phyloP scores from a whole-genome alignment of 805 yeast genomes.

The Wickerhamiella azymoides region DNA sequence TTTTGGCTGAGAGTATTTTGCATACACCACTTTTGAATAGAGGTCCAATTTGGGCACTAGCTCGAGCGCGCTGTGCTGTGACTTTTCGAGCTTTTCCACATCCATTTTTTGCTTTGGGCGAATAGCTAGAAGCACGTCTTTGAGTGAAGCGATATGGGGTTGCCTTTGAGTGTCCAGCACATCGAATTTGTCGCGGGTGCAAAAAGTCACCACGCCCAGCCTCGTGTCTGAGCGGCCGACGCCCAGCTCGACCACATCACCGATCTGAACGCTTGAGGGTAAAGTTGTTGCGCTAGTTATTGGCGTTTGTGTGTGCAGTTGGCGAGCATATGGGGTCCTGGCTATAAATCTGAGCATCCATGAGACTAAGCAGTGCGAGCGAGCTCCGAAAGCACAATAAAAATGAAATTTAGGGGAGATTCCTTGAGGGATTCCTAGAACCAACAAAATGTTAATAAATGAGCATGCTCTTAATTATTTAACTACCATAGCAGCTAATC shows the following conservation, averaged over 20 bases:
- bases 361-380: neutral
- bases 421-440: too few species aligned
- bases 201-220: conserved; percentile 16
- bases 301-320: neutral
- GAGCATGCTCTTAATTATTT: neutral
- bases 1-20: neutral
- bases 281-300: neutral
- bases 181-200: conserved; percentile 12
- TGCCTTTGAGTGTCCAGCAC: conserved; percentile 9
- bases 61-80: neutral
- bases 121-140: conserved; percentile 11
- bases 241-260: conserved; percentile 16
- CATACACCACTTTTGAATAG: neutral
- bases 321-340: too few species aligned
- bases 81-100: neutral
- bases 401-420: too few species aligned
- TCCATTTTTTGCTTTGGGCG: neutral
- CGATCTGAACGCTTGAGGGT: conserved; percentile 10
- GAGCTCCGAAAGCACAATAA: too few species aligned
- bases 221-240: conserved; percentile 3
- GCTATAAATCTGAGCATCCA: neutral
- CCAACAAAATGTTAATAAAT: neutral
- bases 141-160: neutral
- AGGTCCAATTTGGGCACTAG: neutral
- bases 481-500: conserved; percentile 10